Conservation (phyloP, 1,284 basidiomycete genomes). For the Apiotrichum gamsii region DNA sequence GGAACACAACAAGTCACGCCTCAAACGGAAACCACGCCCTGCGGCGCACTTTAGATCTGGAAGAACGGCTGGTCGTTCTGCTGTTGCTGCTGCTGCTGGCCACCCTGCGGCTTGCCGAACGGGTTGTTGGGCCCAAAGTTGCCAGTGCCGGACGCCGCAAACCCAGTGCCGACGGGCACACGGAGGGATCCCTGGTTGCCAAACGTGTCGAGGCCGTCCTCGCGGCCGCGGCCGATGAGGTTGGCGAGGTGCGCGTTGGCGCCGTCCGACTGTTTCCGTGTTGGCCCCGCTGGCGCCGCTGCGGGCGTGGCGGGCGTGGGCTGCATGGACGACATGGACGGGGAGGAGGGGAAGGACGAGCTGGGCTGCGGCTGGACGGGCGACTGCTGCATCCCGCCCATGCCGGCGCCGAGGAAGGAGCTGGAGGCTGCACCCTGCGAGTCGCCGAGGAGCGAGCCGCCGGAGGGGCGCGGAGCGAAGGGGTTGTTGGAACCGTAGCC, state of each 20-base stretch:
- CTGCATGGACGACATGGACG: constrained; percentile 10
- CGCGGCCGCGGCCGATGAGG: constrained; percentile 67
- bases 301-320: constrained; percentile 26
- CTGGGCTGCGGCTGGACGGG: constrained; percentile 14
- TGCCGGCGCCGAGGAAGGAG: constrained; percentile 33
- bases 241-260: constrained; percentile 70
- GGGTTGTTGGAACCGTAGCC: constrained; percentile 87
- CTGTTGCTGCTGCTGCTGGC: constrained; percentile 32
- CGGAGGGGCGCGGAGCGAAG: constrained; percentile 55
- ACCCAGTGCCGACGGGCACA: constrained; percentile 4
- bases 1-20: too few relatives aligned
- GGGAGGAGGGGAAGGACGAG: not conserved
- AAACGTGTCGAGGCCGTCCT: constrained; percentile 88
- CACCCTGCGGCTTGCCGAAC: constrained; percentile 51
- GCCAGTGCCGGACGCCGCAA: constrained; percentile 1
- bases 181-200: constrained; percentile 77
- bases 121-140: constrained; percentile 60
- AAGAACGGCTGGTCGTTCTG: constrained; percentile 74
- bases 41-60: constrained; percentile 61
- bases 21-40: too few relatives aligned
- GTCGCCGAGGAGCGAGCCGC: constrained; percentile 32
- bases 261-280: constrained; percentile 53
- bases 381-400: constrained; percentile 1
- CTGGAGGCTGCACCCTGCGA: not conserved
- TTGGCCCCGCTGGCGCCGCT: too few relatives aligned